These are phyloP conservation scores for Secale cereale DNA, from an alignment of 176 grass and related monocot species.

Conservation along the genomic window DNA sequence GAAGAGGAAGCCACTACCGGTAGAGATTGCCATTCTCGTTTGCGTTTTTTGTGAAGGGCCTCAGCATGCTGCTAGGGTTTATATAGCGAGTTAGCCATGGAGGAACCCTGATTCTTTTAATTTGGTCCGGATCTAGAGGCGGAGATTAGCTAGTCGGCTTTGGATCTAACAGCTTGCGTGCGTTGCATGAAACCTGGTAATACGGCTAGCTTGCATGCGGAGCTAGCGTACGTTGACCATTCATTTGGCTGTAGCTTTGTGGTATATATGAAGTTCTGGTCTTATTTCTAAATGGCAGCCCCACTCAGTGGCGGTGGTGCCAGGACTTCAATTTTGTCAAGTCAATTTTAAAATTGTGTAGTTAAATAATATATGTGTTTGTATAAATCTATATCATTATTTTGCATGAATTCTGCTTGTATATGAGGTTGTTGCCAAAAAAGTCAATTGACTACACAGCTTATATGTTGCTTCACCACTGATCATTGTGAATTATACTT, in stretches of 20 bases:
- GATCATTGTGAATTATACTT: too few species aligned
- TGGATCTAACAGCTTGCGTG: conserved; percentile 21
- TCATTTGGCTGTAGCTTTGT: background rate
- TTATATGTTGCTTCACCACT: too few species aligned
- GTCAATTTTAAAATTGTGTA: too few species aligned
- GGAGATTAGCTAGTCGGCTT: conserved; percentile 3
- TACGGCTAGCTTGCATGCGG: background rate
- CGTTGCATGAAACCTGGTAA: conserved; percentile 12
- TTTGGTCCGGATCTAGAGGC: conserved; percentile 28
- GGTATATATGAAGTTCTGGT: background rate
- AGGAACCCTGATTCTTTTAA: background rate
- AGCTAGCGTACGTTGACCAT: conserved; percentile 20
- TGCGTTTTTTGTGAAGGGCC: background rate
- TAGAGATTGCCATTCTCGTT: conserved; percentile 25
- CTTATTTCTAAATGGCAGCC: too few species aligned
- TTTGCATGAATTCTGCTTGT: too few species aligned
- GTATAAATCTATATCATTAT: too few species aligned
- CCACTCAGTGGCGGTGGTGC: too few species aligned
- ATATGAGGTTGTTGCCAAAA: too few species aligned
- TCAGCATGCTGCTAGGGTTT: background rate
- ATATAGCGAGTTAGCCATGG: conserved; percentile 18
- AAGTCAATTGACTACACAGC: too few species aligned
- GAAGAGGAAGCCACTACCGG: background rate
- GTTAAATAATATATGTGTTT: too few species aligned
- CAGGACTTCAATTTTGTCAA: too few species aligned